Evolutionary conservation across 768 basidiomycete species (phyloP), one percentile per base, ranked within the genome.

Genomic region (Tricholoma sp.): DNA sequence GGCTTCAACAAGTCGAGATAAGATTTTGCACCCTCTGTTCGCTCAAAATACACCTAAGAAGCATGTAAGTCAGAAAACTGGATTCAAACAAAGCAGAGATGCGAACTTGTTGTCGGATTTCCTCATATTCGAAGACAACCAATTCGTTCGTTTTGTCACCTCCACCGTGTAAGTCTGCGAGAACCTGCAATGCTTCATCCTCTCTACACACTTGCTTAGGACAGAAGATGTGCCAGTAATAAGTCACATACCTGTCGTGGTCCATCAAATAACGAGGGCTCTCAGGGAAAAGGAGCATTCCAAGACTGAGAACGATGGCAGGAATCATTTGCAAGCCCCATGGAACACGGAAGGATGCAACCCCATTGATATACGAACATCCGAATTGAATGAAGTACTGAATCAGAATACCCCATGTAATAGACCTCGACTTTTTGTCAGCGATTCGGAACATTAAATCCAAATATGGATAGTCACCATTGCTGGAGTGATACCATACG

Each of bases 241-340:
- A 28, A 50, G 33, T 11, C 34, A 67, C 68, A 50, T 54, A 81
- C 81, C 77, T 76, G 62, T 74, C 75, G 50, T 82, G 75, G 63
- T 91, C 87, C 54, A 88, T 71, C 41, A 90, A 76, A 79, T 80
- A 90, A 67, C 89, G 81, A 5, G 89, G 88, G 47, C 80, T 83
- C 62, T 86, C 85, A 0, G 85, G 87, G 76, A 89, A 86, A 59
- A 77, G 57, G 10, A 76, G 50, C 87, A 91, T 89, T 45, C 88
- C 86, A 7, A 80, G 20, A 49, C 80, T 81, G 28, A 91, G 78
- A 10, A 92, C 54, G 56, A 89, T 77, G 6, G 86, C 90, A 20
- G 89, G 89, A 52, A 92, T 89, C 75, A 87, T 79, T 66, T 91
- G 89, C 28, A 91, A 70, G 55, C 85, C 85, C 87, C 87, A 89